These are phyloP conservation scores for Colletotrichum sp. DNA, from an alignment of 2,329 filamentous ascomycete species.

Conservation along the genomic window DNA sequence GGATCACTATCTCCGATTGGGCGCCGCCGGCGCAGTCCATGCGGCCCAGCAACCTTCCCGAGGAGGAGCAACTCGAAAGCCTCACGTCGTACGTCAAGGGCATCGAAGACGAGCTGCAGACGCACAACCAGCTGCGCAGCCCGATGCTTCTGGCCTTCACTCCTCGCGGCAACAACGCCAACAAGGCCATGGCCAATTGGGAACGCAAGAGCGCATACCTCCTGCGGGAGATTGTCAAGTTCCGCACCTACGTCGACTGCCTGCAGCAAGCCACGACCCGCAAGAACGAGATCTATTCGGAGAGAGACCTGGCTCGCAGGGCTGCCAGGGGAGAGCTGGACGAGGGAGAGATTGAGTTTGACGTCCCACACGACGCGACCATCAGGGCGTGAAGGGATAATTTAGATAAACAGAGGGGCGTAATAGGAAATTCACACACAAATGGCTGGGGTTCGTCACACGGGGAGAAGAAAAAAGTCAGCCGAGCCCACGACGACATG, in stretches of 20 bases:
- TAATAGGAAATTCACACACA: background rate
- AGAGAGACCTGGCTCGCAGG: constrained; percentile 58
- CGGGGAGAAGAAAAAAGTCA: background rate
- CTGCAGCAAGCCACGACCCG: constrained; percentile 72
- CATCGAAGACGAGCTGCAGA: constrained; percentile 83
- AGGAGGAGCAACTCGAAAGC: constrained; percentile 80
- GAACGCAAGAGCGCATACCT: constrained; percentile 94
- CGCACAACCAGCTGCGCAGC: constrained; percentile 85
- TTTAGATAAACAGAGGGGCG: constrained; percentile 8
- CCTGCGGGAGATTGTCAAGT: constrained; percentile 94
- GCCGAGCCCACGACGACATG: constrained; percentile 12
- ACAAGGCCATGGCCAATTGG: constrained; percentile 94
- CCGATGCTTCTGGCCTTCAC: constrained; percentile 92
- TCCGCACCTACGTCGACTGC: constrained; percentile 91
- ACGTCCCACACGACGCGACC: constrained; percentile 39
- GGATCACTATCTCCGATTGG: constrained; percentile 86
- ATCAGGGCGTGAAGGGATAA: constrained; percentile 23
- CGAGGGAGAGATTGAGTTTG: constrained; percentile 41
- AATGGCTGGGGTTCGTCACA: background rate
- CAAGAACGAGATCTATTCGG: constrained; percentile 73
- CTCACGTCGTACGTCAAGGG: constrained; percentile 81
- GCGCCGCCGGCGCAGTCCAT: constrained; percentile 87
- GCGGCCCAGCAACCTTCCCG: constrained; percentile 78
- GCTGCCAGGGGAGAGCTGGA: constrained; percentile 52
- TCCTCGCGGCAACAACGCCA: constrained; percentile 78